phyloP scores from a whole-genome alignment of 164 flowering plant genomes.

The Piper longum region DNA sequence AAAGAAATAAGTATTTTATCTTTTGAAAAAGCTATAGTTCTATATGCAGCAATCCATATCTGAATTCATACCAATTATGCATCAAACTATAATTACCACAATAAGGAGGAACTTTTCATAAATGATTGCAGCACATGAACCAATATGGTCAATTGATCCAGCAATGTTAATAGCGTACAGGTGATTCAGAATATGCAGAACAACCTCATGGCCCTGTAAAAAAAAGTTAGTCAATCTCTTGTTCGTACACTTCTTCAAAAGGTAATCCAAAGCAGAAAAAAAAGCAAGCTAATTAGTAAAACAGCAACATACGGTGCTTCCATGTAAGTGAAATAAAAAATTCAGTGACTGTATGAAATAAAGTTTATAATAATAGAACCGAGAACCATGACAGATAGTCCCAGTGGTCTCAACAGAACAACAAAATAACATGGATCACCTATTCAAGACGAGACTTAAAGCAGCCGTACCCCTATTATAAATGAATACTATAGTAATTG shows the following conservation, averaged over 20 bases:
- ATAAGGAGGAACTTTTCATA: slow-evolving; percentile 77
- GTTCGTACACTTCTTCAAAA: neutral
- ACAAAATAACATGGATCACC: too few relatives aligned
- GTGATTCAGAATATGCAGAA: slow-evolving; percentile 66
- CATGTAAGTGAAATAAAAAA: too few relatives aligned
- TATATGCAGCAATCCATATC: neutral
- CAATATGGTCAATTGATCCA: slow-evolving; percentile 14
- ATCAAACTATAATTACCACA: slow-evolving; percentile 36
- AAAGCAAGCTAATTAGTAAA: neutral
- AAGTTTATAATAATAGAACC: too few relatives aligned
- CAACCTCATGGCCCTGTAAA: slow-evolving; percentile 90
- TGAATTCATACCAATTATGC: neutral
- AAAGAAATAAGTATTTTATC: neutral
- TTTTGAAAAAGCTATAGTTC: neutral
- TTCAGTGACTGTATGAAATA: too few relatives aligned
- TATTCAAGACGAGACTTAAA: too few relatives aligned
- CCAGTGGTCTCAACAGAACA: too few relatives aligned
- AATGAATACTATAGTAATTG: neutral
- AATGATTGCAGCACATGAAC: slow-evolving; percentile 33
- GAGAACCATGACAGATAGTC: too few relatives aligned
- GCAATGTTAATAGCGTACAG: slow-evolving; percentile 38
- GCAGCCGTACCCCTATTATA: too few relatives aligned
- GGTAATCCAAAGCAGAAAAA: neutral
- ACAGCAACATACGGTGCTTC: too few relatives aligned
- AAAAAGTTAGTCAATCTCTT: neutral